Base-by-base conservation (phyloP, 345 rosid genomes). In the Salix viminalis region DNA sequence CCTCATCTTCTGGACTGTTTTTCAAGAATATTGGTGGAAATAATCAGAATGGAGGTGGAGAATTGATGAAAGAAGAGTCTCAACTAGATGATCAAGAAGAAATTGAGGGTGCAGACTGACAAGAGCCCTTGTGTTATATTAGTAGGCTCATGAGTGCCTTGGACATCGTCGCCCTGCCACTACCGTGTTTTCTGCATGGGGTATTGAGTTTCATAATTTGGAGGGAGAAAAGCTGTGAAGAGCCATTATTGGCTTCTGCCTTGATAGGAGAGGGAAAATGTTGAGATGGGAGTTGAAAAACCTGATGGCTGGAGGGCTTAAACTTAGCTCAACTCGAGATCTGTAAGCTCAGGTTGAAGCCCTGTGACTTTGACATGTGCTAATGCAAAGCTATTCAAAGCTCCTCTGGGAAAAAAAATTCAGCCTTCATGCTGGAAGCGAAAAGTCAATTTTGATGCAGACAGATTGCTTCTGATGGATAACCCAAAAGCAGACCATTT, bases 21-120 rank as follows among this genome's bases (percentile, higher is more conserved):
- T 91, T 93, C 36, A 80, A 87, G 77, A 79, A 69, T 39, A 74
- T 70, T 76, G 83, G 83, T 60, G 84, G 84, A 67, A 90, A 79
- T 76, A 85, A 84, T n/a, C 96, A 91, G 79, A 84, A 65, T 48
- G 91, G 81, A 73, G 89, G 88, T 66, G 87, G 87, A 65, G 98
- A 89, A 86, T 76, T 82, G 60, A 93, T 77, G 79, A 91, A 91
- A 80, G 99, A 96, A 83, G 94, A 91, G 81, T 79, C 90, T 61
- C 92, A 84, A 41, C 76, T 91, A 71, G 99, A 96, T 78, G 99
- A 96, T 84, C 95, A 90, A 80, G 99, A 96, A 75, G 99, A 96
- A 79, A 90, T 90, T 10, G 99, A 92, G 48, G 90, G 90, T 5
- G 84, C 87, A 18, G 98, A 93, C 42, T 77, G 79, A 78, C 69